Conservation (phyloP, 805 yeast genomes). For the Peterozyma xylosa region DNA sequence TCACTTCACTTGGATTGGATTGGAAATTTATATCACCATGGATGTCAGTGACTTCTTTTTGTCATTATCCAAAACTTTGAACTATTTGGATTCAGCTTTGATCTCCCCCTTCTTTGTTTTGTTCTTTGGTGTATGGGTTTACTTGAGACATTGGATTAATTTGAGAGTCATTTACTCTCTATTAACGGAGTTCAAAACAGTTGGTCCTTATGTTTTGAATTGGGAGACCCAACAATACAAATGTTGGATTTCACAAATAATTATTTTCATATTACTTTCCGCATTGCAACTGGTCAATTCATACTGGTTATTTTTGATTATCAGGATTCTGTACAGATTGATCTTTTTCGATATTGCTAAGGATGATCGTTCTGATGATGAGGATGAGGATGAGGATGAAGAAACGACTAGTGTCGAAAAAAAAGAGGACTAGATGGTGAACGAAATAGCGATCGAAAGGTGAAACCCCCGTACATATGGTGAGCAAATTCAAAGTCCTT, state of each 20-base stretch:
- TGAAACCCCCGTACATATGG: too few relatives aligned
- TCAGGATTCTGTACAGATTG: conserved; percentile 68
- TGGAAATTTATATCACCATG: conserved; percentile 89
- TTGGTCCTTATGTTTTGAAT: conserved; percentile 74
- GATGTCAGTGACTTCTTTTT: conserved; percentile 89
- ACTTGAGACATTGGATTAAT: conserved; percentile 83
- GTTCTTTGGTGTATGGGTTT: conserved; percentile 74
- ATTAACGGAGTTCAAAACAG: conserved; percentile 76
- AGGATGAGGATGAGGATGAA: conserved; percentile 44
- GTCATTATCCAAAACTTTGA: conserved; percentile 77
- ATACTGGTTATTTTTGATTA: conserved; percentile 81
- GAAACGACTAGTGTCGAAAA: conserved; percentile 15
- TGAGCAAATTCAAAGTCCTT: too few relatives aligned
- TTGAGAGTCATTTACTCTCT: conserved; percentile 76
- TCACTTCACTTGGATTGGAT: conserved; percentile 95
- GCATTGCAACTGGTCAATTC: conserved; percentile 81
- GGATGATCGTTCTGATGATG: conserved; percentile 88
- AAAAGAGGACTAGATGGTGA: background rate
- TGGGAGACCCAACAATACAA: conserved; percentile 92
- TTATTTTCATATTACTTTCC: conserved; percentile 69
- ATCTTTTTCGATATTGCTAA: conserved; percentile 50
- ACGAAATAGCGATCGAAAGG: too few relatives aligned
- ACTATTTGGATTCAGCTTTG: conserved; percentile 65
- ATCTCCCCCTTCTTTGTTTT: conserved; percentile 60
- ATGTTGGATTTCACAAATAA: conserved; percentile 91